phyloP scores from a whole-genome alignment of 1,139 yeast species.

The Magnusiomyces suaveolens region DNA sequence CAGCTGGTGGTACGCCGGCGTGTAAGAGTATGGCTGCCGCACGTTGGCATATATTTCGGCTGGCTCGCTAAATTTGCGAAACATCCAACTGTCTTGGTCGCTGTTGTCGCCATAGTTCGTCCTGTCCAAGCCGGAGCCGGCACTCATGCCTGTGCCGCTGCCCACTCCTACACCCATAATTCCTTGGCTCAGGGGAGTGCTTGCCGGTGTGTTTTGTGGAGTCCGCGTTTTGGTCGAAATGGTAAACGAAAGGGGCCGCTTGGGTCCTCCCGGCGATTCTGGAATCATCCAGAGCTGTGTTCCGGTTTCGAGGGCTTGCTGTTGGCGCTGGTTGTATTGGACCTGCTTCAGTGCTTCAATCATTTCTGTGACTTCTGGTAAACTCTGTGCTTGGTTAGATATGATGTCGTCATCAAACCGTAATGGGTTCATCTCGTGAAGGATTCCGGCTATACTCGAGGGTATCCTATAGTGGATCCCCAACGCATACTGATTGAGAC shows the following conservation, averaged over 20 bases:
- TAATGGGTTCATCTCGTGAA: neutral
- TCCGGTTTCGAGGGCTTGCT: constrained; percentile 2
- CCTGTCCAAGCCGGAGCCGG: neutral
- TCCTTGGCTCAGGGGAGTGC: too few species aligned
- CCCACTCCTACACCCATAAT: too few species aligned
- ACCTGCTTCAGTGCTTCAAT: constrained; percentile 11
- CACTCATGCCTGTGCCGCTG: neutral
- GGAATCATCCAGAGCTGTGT: constrained; percentile 10
- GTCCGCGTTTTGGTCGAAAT: constrained; percentile 2
- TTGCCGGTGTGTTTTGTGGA: too few species aligned
- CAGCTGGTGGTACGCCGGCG: constrained; percentile 79
- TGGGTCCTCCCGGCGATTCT: constrained; percentile 8
- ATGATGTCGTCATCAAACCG: neutral
- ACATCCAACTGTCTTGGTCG: constrained; percentile 7
- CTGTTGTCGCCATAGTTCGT: too few species aligned
- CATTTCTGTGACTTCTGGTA: constrained; percentile 12
- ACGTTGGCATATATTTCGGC: constrained; percentile 26
- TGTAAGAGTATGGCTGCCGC: constrained; percentile 64
- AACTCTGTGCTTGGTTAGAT: constrained; percentile 11
- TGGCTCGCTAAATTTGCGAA: constrained; percentile 19
- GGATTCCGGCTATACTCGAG: neutral
- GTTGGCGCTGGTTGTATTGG: constrained; percentile 8
- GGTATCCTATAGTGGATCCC: constrained; percentile 12
- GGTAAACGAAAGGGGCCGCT: constrained; percentile 13
- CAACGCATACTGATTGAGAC: constrained; percentile 19